Evolutionary conservation across 2,329 filamentous ascomycete genomes (phyloP).

Genomic region (Pseudopyricularia cyperi): DNA sequence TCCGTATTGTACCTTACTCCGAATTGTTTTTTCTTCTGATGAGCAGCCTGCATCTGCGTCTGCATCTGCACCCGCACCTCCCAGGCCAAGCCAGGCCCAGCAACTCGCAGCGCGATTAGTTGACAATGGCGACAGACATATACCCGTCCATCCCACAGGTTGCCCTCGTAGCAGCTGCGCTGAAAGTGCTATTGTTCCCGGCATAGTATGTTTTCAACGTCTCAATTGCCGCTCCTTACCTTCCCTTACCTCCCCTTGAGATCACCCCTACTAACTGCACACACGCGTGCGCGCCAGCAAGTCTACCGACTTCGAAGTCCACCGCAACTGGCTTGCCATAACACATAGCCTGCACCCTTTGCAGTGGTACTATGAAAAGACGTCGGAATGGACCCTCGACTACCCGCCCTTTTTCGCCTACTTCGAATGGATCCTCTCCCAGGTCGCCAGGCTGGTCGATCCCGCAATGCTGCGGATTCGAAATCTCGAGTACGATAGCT

Average conservation of each 20-base stretch:
- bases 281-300: constrained; percentile 46
- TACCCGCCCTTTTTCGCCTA: constrained; percentile 97
- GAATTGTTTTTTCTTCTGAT: not conserved
- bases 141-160: constrained; percentile 85
- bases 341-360: constrained; percentile 77
- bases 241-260: not conserved
- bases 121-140: constrained; percentile 54
- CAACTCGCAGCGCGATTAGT: not conserved
- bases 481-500: constrained; percentile 77
- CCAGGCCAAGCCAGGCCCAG: not conserved
- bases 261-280: not conserved
- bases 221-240: too few relatives aligned
- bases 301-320: constrained; percentile 97
- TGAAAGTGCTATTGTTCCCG: constrained; percentile 87
- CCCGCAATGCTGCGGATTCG: constrained; percentile 69
- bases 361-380: constrained; percentile 95
- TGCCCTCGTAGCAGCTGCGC: constrained; percentile 70
- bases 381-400: constrained; percentile 98
- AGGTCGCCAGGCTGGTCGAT: constrained; percentile 64
- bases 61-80: not conserved
- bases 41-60: too few relatives aligned
- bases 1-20: too few relatives aligned
- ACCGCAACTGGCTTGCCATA: constrained; percentile 96
- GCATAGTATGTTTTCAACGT: constrained; percentile 87
- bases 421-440: constrained; percentile 88